Conservation (phyloP, 2,329 filamentous ascomycete genomes). For the Pseudocercospora macadamiae region DNA sequence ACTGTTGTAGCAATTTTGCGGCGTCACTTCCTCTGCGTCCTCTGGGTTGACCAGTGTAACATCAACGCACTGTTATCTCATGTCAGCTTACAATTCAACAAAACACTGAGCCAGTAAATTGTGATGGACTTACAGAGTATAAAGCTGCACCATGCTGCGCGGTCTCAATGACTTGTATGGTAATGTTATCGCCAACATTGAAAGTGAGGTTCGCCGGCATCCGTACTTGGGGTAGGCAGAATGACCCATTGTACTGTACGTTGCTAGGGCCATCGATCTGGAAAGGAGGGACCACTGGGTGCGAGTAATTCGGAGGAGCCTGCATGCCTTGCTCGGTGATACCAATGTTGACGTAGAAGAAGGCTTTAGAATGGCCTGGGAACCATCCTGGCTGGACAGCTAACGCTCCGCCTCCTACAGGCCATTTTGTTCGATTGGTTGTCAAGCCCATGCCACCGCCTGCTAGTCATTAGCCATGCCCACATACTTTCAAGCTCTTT, state of each 20-base stretch:
- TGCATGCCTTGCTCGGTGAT: slow-evolving; percentile 53
- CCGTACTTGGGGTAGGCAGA: slow-evolving; percentile 88
- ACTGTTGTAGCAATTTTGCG: slow-evolving; percentile 87
- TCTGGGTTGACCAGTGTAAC: slow-evolving; percentile 84
- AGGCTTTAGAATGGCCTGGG: slow-evolving; percentile 78
- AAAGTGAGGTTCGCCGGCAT: slow-evolving; percentile 70
- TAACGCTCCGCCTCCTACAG: slow-evolving; percentile 81
- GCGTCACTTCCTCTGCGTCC: slow-evolving; percentile 75
- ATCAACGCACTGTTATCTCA: slow-evolving; percentile 76
- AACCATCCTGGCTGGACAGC: slow-evolving; percentile 96
- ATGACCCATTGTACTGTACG: slow-evolving; percentile 75
- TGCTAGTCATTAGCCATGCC: slow-evolving; percentile 43
- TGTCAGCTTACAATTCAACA: slow-evolving; percentile 8
- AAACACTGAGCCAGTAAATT: neutral
- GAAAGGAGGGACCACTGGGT: slow-evolving; percentile 77
- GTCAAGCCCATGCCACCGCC: slow-evolving; percentile 81
- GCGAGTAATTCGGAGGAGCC: slow-evolving; percentile 83
- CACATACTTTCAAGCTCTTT: neutral
- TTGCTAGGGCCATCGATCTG: slow-evolving; percentile 81
- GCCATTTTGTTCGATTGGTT: slow-evolving; percentile 89
- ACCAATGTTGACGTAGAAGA: slow-evolving; percentile 90
- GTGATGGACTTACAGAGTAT: slow-evolving; percentile 66
- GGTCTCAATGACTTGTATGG: slow-evolving; percentile 83
- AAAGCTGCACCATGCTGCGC: slow-evolving; percentile 82
- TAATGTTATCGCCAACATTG: slow-evolving; percentile 83